Conservation (phyloP, 768 basidiomycete species). For the Tricholoma saponaceum region DNA sequence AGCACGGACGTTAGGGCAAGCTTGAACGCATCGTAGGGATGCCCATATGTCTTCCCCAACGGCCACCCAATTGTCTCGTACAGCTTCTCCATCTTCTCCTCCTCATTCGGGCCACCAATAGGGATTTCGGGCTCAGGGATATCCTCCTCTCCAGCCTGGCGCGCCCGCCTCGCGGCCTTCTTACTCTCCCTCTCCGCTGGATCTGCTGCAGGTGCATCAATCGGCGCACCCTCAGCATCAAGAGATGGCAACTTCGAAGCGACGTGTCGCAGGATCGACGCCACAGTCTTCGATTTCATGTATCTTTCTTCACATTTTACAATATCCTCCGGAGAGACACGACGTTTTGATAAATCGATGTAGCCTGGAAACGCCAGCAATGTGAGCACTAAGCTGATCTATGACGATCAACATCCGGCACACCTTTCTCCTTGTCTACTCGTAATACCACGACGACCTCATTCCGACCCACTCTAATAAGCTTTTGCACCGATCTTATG, state of each 20-base stretch:
- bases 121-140: conserved; percentile 35
- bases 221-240: conserved; percentile 30
- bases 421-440: conserved; percentile 99
- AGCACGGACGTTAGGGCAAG: conserved; percentile 80
- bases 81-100: conserved; percentile 76
- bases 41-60: conserved; percentile 85
- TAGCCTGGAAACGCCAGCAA: conserved; percentile 58
- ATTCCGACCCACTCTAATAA: conserved; percentile 95
- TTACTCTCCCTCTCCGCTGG: conserved; percentile 46
- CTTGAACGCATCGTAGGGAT: conserved; percentile 98
- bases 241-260: conserved; percentile 71
- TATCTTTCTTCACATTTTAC: conserved; percentile 98
- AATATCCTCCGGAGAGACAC: conserved; percentile 97
- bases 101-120: conserved; percentile 53
- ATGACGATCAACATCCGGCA: conserved; percentile 14
- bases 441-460: conserved; percentile 97
- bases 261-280: conserved; percentile 89
- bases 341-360: conserved; percentile 97
- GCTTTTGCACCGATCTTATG: conserved; percentile 95
- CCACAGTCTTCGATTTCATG: conserved; percentile 96
- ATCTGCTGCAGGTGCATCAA: conserved; percentile 20
- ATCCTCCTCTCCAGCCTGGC: conserved; percentile 43
- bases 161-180: conserved; percentile 42
- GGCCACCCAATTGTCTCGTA: conserved; percentile 96
- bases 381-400: not conserved